Conservation (phyloP, 768 basidiomycete genomes). For the Trametes cingulata region DNA sequence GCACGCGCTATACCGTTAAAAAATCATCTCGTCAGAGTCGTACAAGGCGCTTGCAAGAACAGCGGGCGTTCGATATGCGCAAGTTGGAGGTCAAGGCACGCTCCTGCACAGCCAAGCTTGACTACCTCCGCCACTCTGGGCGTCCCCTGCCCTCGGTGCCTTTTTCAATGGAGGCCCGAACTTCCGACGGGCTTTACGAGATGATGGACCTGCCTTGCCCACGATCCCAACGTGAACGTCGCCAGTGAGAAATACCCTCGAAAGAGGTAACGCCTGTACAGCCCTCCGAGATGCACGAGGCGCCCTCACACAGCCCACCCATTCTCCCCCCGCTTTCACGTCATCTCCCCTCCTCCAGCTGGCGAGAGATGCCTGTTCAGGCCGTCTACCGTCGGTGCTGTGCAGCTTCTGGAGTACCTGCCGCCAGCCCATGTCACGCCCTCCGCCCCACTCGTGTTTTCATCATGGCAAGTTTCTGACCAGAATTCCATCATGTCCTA, state of each 20-base stretch:
- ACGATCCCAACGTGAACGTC: not conserved
- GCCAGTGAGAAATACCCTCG: not conserved
- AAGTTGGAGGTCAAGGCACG: not conserved
- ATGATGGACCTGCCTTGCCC: not conserved
- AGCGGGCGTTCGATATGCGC: not conserved
- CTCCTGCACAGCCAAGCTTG: not conserved
- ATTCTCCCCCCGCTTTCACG: not conserved
- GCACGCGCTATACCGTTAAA: not conserved
- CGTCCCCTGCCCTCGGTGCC: not conserved
- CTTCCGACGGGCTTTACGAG: not conserved
- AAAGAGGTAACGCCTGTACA: not conserved
- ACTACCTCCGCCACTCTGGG: not conserved
- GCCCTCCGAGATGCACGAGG: slow-evolving; percentile 10
- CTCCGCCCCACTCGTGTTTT: slow-evolving; percentile 17
- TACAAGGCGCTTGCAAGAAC: not conserved
- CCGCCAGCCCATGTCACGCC: slow-evolving; percentile 4
- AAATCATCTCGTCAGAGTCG: slow-evolving; percentile 14
- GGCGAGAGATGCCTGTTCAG: not conserved
- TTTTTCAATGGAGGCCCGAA: slow-evolving; percentile 7
- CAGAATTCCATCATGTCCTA: slow-evolving; percentile 12
- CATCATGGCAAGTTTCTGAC: slow-evolving; percentile 17
- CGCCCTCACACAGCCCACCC: slow-evolving; percentile 10
- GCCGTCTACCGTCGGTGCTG: not conserved
- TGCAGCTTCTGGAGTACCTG: slow-evolving; percentile 8
- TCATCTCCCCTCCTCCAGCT: not conserved